These are phyloP conservation scores for Clitopilus passeckerianus DNA, from an alignment of 768 basidiomycete species.

Conservation along the genomic window DNA sequence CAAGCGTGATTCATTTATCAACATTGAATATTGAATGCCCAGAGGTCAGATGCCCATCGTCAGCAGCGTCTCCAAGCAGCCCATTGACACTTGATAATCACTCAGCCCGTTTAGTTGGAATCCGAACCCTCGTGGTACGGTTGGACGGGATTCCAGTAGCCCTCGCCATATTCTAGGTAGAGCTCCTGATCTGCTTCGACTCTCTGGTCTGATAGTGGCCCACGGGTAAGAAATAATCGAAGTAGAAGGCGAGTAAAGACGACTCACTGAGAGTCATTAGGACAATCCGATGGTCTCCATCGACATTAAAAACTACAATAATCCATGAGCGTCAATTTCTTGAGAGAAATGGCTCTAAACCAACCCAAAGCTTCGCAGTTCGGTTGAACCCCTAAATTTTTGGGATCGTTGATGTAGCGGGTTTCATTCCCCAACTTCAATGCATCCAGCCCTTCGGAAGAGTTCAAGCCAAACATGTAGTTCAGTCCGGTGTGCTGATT, in stretches of 20 bases:
- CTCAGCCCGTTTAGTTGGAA: not conserved
- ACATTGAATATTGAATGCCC: no score
- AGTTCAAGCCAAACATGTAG: slow-evolving; percentile 8
- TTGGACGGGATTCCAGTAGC: slow-evolving; percentile 9
- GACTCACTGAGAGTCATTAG: slow-evolving; percentile 12
- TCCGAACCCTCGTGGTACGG: no score
- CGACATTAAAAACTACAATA: slow-evolving; percentile 8
- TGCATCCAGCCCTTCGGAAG: slow-evolving; percentile 7
- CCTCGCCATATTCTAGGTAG: slow-evolving; percentile 16
- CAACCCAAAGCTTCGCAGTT: slow-evolving; percentile 15
- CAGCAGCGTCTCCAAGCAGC: no score
- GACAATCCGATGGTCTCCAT: slow-evolving; percentile 17
- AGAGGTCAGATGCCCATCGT: no score
- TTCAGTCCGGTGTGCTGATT: slow-evolving; percentile 2
- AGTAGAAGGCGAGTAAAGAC: not conserved
- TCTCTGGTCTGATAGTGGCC: not conserved
- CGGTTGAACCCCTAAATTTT: slow-evolving; percentile 1
- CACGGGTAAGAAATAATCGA: not conserved
- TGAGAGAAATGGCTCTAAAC: not conserved
- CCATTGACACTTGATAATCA: no score
- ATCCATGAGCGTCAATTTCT: no score
- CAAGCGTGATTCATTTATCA: no score
- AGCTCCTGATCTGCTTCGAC: slow-evolving; percentile 13
- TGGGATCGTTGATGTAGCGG: slow-evolving; percentile 17
- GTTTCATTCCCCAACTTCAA: slow-evolving; percentile 18